Percentiles rank a stretch among this genome's conserved stretches.
phyloP scores from a whole-genome alignment of 768 basidiomycete species.

The Amanita exitialis region DNA sequence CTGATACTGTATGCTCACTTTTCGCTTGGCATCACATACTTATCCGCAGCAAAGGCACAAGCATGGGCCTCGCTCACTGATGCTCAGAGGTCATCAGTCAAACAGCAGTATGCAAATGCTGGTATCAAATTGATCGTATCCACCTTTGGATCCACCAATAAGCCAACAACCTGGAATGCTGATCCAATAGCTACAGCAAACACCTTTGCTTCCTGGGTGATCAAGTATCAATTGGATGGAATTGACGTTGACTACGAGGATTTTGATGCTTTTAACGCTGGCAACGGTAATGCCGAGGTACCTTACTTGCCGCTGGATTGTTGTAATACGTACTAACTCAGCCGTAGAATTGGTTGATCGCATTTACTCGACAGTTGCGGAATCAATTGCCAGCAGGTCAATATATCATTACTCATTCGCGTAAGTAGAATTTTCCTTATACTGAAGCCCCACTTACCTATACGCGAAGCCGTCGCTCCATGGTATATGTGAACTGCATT shows the following conservation, averaged over 20 bases:
- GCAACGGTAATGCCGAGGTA: conserved; percentile 39
- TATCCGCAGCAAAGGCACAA: background rate
- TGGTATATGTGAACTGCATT: conserved; percentile 19
- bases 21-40: background rate
- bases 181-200: conserved; percentile 55
- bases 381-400: conserved; percentile 33
- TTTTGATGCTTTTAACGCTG: conserved; percentile 44
- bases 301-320: background rate
- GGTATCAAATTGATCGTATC: conserved; percentile 57
- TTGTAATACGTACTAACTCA: background rate
- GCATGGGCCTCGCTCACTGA: background rate
- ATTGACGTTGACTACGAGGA: conserved; percentile 76
- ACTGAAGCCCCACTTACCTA: conserved; percentile 10
- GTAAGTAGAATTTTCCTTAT: conserved; percentile 18
- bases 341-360: conserved; percentile 37
- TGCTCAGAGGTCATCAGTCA: conserved; percentile 8
- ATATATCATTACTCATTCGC: conserved; percentile 44
- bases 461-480: conserved; percentile 34
- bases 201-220: conserved; percentile 56
- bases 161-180: conserved; percentile 44
- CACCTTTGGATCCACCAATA: conserved; percentile 47
- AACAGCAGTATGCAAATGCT: conserved; percentile 40
- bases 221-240: conserved; percentile 51
- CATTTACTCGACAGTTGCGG: conserved; percentile 42
- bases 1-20: background rate